Evolutionary conservation across 495 filamentous ascomycete genomes (phyloP).

Genomic region (Annulohypoxylon stygium): DNA sequence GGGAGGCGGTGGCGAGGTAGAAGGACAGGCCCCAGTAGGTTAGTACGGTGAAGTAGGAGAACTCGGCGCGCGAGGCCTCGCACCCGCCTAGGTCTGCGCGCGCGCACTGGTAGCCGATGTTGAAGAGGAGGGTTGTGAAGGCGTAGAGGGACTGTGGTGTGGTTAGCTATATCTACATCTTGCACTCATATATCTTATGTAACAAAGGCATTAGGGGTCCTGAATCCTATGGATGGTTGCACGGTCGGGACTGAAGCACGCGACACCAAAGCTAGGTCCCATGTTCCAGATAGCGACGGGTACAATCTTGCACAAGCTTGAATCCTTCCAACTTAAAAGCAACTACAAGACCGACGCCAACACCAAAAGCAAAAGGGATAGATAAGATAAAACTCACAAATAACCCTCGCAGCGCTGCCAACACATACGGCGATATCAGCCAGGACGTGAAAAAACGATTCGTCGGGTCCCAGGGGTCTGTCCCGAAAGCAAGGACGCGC

Average conservation of each 20-base stretch:
- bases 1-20: slow-evolving; percentile 73
- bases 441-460: slow-evolving; percentile 82
- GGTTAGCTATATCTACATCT: slow-evolving; percentile 20
- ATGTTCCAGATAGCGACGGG: slow-evolving; percentile 5
- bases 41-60: slow-evolving; percentile 84
- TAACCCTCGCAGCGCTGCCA: slow-evolving; percentile 70
- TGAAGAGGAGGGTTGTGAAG: slow-evolving; percentile 77
- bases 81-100: slow-evolving; percentile 50
- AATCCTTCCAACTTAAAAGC: slow-evolving; percentile 1
- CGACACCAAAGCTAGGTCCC: background rate
- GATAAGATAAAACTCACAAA: slow-evolving; percentile 58
- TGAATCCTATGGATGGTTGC: background rate
- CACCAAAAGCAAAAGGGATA: background rate
- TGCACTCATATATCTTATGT: background rate
- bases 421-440: slow-evolving; percentile 73
- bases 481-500: slow-evolving; percentile 57
- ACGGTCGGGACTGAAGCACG: background rate
- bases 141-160: slow-evolving; percentile 70
- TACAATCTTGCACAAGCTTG: slow-evolving; percentile 1
- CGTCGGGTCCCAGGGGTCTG: slow-evolving; percentile 66
- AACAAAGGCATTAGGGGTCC: background rate
- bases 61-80: slow-evolving; percentile 60
- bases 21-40: slow-evolving; percentile 86
- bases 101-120: slow-evolving; percentile 70
- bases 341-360: background rate